Base-by-base conservation (phyloP, 108 stramenopile genomes). In the Cyclotella atomus region DNA sequence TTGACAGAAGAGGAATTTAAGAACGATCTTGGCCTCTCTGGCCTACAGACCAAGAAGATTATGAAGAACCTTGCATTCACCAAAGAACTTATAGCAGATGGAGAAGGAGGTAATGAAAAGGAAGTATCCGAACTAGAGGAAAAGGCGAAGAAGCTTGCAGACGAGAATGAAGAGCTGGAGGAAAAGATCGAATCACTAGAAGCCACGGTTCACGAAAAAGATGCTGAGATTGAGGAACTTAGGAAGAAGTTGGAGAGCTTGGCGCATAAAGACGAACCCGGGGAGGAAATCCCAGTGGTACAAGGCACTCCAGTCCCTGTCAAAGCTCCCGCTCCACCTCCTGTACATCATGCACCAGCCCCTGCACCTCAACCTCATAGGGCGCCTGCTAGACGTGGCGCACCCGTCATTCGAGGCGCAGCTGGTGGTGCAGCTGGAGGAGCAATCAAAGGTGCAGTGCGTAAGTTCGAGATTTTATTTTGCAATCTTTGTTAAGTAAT, bases 1-100 rank as follows among this genome's bases (percentile, higher is more conserved):
- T 29, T 82, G n/a, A 44, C 57, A 24, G 56, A 16, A n/a, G 71
- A 82, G n/a, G 81, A 82, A 7, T 36, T 82, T 4, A 65, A 73
- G 70, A 66, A 52, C 19, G 81, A 82, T 45, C 76, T 82, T 16
- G 67, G 66, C 29, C 76, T 82, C 2, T 72, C 81, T 14, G 29
- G 46, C 60, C 49, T 82, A n/a, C 81, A 82, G 53, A 35, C 67
- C 9, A 77, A 77, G 64, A 82, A 82, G 65, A 17, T 81, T 12
- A 24, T 73, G 70, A 71, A 64, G 55, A 73, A 76, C 34, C 62
- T 81, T 33, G 75, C 69, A 36, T 76, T 76, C 52, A 54, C 65
- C 15, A 55, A 71, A 46, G 57, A 59, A 19, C 27, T 17, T 35
- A 17, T 68, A 14, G 56, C 29, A 4, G 45, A 19, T 3, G 57